Evolutionary conservation across 805 yeast species (phyloP), one percentile per base, ranked within the genome.

Genomic region (Suhomyces faveliae): DNA sequence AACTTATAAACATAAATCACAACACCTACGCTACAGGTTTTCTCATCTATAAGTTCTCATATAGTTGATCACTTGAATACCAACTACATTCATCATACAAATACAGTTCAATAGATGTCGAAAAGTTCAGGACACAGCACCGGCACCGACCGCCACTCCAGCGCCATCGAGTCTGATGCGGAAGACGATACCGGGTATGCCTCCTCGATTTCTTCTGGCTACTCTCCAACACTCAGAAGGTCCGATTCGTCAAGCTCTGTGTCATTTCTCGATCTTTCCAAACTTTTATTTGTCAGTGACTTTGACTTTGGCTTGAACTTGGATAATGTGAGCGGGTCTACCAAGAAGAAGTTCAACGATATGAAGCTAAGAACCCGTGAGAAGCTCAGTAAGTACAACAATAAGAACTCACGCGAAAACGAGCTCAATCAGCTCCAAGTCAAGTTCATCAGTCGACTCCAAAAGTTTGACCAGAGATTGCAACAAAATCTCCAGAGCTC

Each of bases 221-320:
- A 9, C 13, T n/a, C 43, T 4, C 33, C 48, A 7, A 19, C 8
- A 21, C 48, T 38, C 13, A 25, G 11, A 17, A 41, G 64, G 8
- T 48, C 55, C 33, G 54, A 54, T 39, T 54, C 59, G 13, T 19
- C 51, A 9, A 46, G 53, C 9, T 64, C 72, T 10, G 55, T 65
- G 12, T 60, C 68, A 20, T 70, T 60, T 47, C 54, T 70, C 17
- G 78, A 73, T 48, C 51, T 73, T 35, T 60, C 69, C 30, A 67
- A 66, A 49, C 59, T 72, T n/a, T 49, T 71, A 20, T 62, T 71
- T 46, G 56, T 64, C 42, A 69, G 66, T n/a, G 78, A 73, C 46
- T 73, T 71, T 48, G 77, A 73, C 50, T 73, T 71, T 48, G 78
- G 77, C 9, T 48, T 67, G 40, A 73, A 68, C 12, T 51, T 69